A percentile compares a stretch with the other conserved stretches of the same genome.
phyloP scores from a whole-genome alignment of 1,139 yeast genomes.

The Diutina scorzettiae region DNA sequence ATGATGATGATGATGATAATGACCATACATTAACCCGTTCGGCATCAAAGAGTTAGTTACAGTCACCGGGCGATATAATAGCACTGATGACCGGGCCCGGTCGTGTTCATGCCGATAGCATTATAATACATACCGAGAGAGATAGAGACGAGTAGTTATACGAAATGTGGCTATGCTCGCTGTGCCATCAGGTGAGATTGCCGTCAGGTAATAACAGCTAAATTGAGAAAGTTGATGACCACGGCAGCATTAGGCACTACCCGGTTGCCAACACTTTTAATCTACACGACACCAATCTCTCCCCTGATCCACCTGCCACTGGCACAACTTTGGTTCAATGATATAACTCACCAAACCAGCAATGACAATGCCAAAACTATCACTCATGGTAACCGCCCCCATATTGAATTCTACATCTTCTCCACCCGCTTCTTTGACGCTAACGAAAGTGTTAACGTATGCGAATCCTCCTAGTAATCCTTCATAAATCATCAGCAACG shows the following conservation, averaged over 20 bases:
- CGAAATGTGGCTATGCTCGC: too few species aligned
- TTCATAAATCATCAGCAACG: slow-evolving; percentile 65
- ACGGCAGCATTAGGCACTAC: too few species aligned
- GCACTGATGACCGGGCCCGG: too few species aligned
- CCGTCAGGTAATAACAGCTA: too few species aligned
- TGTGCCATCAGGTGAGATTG: too few species aligned
- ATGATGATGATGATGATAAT: slow-evolving; percentile 3
- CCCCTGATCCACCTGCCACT: slow-evolving; percentile 14
- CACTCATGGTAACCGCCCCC: slow-evolving; percentile 92
- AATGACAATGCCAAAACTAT: slow-evolving; percentile 73
- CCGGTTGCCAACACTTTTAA: background rate
- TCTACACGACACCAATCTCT: background rate
- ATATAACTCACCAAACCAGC: slow-evolving; percentile 70
- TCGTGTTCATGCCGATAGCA: too few species aligned
- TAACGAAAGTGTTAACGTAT: slow-evolving; percentile 78
- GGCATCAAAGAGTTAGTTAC: slow-evolving; percentile 2
- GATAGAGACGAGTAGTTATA: too few species aligned
- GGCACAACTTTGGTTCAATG: slow-evolving; percentile 65
- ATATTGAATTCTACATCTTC: slow-evolving; percentile 63
- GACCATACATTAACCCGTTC: slow-evolving; percentile 5
- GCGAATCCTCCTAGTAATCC: slow-evolving; percentile 85
- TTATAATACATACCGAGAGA: too few species aligned
- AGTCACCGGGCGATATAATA: too few species aligned
- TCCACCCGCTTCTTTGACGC: slow-evolving; percentile 55
- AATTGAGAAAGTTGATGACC: too few species aligned